Conservation (phyloP, 78 protist species). For the Fonticula alba region DNA sequence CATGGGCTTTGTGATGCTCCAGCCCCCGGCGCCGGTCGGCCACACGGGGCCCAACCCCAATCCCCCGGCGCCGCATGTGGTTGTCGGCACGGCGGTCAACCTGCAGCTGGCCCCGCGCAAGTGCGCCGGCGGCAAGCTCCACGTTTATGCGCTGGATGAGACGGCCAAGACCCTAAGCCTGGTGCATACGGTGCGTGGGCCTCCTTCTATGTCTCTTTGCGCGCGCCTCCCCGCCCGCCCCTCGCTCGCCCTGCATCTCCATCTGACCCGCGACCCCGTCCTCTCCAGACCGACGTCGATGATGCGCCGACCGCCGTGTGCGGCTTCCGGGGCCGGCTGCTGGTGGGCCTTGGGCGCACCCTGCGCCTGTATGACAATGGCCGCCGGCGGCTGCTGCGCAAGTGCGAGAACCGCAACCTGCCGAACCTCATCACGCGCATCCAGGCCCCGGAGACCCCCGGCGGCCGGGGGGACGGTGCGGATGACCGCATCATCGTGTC, state of each 20-base stretch:
- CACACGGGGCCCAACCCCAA: neutral
- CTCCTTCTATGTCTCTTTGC: neutral
- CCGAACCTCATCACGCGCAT: conserved; percentile 34
- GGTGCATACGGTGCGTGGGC: conserved; percentile 19
- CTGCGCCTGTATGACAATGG: conserved; percentile 81
- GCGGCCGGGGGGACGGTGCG: no score
- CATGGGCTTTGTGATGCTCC: neutral
- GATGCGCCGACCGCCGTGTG: conserved; percentile 63
- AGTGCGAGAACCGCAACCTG: conserved; percentile 68
- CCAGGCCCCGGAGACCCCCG: no score
- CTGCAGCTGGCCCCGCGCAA: conserved; percentile 9
- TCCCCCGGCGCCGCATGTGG: conserved; percentile 27
- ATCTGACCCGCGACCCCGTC: no score
- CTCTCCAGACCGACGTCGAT: conserved; percentile 52
- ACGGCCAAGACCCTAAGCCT: conserved; percentile 19
- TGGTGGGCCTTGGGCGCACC: conserved; percentile 56
- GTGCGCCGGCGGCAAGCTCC: neutral
- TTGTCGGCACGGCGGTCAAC: conserved; percentile 63
- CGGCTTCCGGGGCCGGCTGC: conserved; percentile 54
- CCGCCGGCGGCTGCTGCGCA: conserved; percentile 62
- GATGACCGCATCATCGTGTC: conserved; percentile 56
- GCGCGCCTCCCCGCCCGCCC: no score
- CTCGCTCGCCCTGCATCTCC: no score
- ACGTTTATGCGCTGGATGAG: neutral
- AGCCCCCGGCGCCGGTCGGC: neutral